Conservation (phyloP, 805 yeast genomes). For the Starmerella khaoyaiensis region DNA sequence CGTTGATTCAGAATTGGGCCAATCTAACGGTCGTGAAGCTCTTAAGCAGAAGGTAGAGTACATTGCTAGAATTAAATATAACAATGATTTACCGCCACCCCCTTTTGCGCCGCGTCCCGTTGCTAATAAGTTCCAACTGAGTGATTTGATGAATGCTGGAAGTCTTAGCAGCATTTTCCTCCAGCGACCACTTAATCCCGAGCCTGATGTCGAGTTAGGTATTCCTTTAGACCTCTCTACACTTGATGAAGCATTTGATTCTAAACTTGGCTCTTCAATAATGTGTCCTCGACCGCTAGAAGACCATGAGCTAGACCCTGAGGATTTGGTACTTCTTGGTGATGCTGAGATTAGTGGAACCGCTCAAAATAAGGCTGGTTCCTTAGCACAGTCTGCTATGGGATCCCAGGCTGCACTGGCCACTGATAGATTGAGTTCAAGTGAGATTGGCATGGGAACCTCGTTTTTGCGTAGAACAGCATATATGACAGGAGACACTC, state of each 20-base stretch:
- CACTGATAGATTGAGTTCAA: background rate
- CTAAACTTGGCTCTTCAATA: slow-evolving; percentile 35
- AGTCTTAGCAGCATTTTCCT: slow-evolving; percentile 42
- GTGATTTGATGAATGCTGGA: slow-evolving; percentile 38
- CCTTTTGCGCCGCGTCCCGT: slow-evolving; percentile 79
- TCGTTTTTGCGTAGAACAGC: slow-evolving; percentile 52
- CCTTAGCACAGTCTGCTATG: slow-evolving; percentile 1
- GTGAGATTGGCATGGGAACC: slow-evolving; percentile 19
- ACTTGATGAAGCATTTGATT: slow-evolving; percentile 53
- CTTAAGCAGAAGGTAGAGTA: slow-evolving; percentile 26
- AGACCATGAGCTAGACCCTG: slow-evolving; percentile 50
- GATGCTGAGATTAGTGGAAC: slow-evolving; percentile 50
- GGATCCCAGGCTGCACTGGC: background rate
- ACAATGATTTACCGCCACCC: slow-evolving; percentile 85
- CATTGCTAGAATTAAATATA: slow-evolving; percentile 64
- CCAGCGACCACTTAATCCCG: slow-evolving; percentile 34
- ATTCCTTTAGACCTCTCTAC: slow-evolving; percentile 61
- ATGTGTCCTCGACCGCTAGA: slow-evolving; percentile 26
- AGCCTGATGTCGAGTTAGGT: slow-evolving; percentile 47
- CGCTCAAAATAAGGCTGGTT: background rate
- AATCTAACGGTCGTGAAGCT: too few species aligned
- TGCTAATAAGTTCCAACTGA: slow-evolving; percentile 37
- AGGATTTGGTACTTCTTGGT: slow-evolving; percentile 59
- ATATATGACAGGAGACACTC: slow-evolving; percentile 59
- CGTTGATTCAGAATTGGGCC: too few species aligned